phyloP scores from a whole-genome alignment of 306 rosid species.

The Pyrus betulifolia region DNA sequence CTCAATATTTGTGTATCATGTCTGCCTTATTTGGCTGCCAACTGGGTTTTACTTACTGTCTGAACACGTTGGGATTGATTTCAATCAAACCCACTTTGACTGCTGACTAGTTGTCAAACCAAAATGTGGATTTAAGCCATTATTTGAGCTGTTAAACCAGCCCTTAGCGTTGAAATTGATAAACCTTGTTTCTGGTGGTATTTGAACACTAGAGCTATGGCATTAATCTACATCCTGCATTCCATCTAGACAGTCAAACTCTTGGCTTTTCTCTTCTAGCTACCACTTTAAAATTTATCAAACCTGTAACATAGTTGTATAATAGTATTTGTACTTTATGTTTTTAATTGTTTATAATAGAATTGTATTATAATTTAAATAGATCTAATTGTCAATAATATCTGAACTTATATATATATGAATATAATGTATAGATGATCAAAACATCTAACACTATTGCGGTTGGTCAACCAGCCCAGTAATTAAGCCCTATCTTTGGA shows the following conservation, averaged over 20 bases:
- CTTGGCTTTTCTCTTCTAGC: background rate
- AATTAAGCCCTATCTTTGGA: background rate
- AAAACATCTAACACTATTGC: background rate
- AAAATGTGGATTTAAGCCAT: background rate
- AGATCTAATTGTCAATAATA: background rate
- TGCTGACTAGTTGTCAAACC: background rate
- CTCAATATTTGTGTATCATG: background rate
- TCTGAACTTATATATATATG: background rate
- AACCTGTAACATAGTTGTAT: background rate
- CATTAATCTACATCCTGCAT: background rate
- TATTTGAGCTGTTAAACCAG: background rate
- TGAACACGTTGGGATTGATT: background rate
- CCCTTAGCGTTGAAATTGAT: background rate
- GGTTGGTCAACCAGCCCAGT: background rate
- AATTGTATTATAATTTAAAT: background rate
- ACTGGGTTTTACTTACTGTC: background rate
- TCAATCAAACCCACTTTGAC: background rate
- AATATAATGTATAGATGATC: background rate
- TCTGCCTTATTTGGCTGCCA: background rate
- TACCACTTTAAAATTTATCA: background rate
- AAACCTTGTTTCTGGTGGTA: background rate
- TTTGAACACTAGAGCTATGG: background rate
- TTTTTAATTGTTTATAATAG: background rate
- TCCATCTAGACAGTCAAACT: background rate
- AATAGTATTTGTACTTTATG: background rate